These are phyloP conservation scores for Calonectria ilicicola DNA, from an alignment of 2,329 filamentous ascomycete genomes.

Conservation along the genomic window DNA sequence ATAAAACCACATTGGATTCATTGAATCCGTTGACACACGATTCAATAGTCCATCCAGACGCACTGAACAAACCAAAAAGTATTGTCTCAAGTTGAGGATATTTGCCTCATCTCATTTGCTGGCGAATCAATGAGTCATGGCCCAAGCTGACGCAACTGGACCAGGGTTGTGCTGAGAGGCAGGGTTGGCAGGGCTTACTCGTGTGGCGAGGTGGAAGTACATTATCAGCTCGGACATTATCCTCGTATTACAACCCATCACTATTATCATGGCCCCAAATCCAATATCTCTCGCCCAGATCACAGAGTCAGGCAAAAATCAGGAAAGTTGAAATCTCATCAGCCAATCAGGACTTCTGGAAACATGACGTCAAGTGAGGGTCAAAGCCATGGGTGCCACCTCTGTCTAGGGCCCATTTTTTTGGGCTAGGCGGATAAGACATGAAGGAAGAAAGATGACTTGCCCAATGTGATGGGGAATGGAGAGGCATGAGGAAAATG, in stretches of 20 bases:
- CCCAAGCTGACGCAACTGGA: conserved; percentile 25
- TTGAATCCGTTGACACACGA: neutral
- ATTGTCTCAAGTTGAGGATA: neutral
- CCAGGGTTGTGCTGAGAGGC: conserved; percentile 27
- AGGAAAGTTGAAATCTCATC: conserved; percentile 27
- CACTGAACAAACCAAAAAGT: neutral
- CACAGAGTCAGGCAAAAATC: conserved; percentile 9
- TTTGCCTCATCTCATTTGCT: neutral
- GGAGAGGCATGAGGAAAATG: neutral
- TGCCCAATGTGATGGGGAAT: neutral
- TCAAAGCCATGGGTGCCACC: neutral
- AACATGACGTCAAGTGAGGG: conserved; percentile 42
- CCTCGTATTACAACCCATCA: conserved; percentile 3
- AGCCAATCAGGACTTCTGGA: conserved; percentile 35
- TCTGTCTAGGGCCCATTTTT: neutral
- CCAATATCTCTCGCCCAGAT: no score
- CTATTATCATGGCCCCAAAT: neutral
- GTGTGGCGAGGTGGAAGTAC: neutral
- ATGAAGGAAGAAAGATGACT: conserved; percentile 6
- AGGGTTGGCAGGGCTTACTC: conserved; percentile 12
- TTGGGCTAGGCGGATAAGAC: conserved; percentile 1
- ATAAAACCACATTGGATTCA: no score
- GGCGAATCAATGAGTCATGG: neutral
- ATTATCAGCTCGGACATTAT: neutral
- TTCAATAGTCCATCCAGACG: neutral